A percentile compares a stretch with the other conserved stretches of the same genome.
Evolutionary conservation across 2,329 filamentous ascomycete species (phyloP).

Genomic region (Aspergillus sp.): DNA sequence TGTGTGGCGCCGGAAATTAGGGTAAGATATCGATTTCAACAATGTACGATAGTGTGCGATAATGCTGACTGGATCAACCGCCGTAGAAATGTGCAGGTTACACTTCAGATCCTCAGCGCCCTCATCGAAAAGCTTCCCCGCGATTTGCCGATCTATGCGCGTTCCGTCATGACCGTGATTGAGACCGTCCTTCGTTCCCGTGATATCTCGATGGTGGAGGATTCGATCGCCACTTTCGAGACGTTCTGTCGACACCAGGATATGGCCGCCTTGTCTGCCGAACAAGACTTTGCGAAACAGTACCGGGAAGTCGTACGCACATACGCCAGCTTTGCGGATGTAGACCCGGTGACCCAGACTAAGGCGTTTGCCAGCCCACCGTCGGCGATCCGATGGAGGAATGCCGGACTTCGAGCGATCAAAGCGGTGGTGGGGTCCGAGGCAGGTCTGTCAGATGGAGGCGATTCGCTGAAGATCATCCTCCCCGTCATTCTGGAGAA

Average conservation of each 20-base stretch:
- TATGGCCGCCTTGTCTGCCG: slow-evolving; percentile 77
- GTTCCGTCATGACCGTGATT: slow-evolving; percentile 80
- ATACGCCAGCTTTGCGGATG: slow-evolving; percentile 78
- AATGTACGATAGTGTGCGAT: neutral
- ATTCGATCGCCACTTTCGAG: slow-evolving; percentile 81
- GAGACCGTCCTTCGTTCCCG: slow-evolving; percentile 77
- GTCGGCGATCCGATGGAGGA: slow-evolving; percentile 75
- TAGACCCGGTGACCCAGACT: slow-evolving; percentile 44
- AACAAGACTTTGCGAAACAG: slow-evolving; percentile 76
- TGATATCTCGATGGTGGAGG: slow-evolving; percentile 90
- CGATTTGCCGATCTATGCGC: slow-evolving; percentile 84
- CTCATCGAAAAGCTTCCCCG: slow-evolving; percentile 91
- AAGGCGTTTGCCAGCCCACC: slow-evolving; percentile 65
- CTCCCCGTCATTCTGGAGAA: slow-evolving; percentile 86
- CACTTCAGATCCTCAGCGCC: slow-evolving; percentile 84
- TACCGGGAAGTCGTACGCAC: slow-evolving; percentile 78
- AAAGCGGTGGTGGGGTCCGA: slow-evolving; percentile 79
- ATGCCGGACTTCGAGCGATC: slow-evolving; percentile 72
- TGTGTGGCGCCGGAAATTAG: slow-evolving; percentile 83
- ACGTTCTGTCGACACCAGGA: slow-evolving; percentile 89
- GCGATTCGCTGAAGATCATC: slow-evolving; percentile 73
- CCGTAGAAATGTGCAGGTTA: slow-evolving; percentile 84
- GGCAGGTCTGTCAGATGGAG: slow-evolving; percentile 72
- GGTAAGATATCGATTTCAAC: slow-evolving; percentile 55
- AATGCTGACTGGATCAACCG: neutral